Evolutionary conservation across 306 rosid species (phyloP), one percentile per base, ranked within the genome.

Genomic region (Prunus kanzakura): DNA sequence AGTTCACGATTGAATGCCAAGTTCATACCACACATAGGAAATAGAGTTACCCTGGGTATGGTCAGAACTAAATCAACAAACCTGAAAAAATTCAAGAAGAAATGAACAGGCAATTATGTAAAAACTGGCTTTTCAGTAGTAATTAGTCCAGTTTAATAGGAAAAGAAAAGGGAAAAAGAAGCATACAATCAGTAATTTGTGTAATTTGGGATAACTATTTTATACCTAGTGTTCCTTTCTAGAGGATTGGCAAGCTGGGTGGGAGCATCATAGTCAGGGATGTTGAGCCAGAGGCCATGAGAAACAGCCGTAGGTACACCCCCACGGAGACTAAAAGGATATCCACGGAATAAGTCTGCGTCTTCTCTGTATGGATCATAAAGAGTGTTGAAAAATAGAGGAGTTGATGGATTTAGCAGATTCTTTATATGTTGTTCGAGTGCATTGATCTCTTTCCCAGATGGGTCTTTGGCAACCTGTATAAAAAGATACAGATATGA

Each of bases 11-110:
- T 32, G 56, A 93, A 93, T 9, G 89, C 93, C 72, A 93, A 85
- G 80, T 93, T 93, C 97, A 93, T 93, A 47, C 96, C 97, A 54
- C 97, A 93, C 97, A 93, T 88, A 76, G 97, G 97, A 84, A 90
- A 93, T 74, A 93, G 80, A 47, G 94, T 87, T 78, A 89, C 91
- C 64, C 89, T 86, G 14, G 97, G 97, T 58, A 90, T 84, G 30
- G 97, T 87, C 83, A 93, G 54, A 69, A 93, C 94, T 57, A 93
- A 90, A 87, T 93, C 94, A 35, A 93, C 97, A 82, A 79, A 93
- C 92, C 97, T 92, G 77, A 49, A 56, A 43, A 72, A 1, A 67
- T 13, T 38, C 32, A 43, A 76, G 38, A 29, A 65, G 51, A 51
- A 16, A 77, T 13, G 64, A 64, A 72, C 35, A 29, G 29, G 23